Conservation (phyloP, 805 yeast genomes). For the Nakazawaea ambrosiae region DNA sequence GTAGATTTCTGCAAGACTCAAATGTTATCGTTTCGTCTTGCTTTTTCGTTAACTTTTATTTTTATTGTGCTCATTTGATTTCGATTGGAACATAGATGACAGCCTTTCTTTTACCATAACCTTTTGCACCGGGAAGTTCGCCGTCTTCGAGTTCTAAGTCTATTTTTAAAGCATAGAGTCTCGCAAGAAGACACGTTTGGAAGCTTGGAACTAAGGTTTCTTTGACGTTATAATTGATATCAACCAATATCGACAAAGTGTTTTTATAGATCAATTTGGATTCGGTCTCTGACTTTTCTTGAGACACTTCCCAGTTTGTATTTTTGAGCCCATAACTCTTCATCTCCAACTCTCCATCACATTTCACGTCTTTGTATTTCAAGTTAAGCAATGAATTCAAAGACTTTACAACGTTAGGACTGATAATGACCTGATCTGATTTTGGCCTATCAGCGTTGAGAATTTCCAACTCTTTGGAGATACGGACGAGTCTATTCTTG, state of each 20-base stretch:
- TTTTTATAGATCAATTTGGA: constrained; percentile 4
- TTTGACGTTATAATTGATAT: constrained; percentile 22
- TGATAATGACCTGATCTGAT: constrained; percentile 2
- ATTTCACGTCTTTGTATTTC: not conserved
- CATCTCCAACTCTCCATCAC: constrained; percentile 8
- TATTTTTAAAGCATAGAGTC: constrained; percentile 34
- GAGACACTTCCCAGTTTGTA: constrained; percentile 6
- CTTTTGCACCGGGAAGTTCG: constrained; percentile 2
- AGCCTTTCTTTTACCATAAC: constrained; percentile 4
- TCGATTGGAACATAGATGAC: constrained; percentile 10
- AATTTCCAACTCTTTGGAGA: constrained; percentile 6
- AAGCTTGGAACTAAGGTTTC: constrained; percentile 52
- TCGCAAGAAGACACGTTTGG: constrained; percentile 51
- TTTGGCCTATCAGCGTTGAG: not conserved
- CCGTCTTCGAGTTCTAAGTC: constrained; percentile 11
- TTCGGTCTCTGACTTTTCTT: not conserved
- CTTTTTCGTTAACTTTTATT: not conserved
- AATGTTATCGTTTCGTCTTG: too few species aligned
- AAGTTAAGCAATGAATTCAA: constrained; percentile 8
- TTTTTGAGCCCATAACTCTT: constrained; percentile 3
- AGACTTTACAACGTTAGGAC: constrained; percentile 1
- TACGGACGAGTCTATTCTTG: constrained; percentile 4
- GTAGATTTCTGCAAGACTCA: too few species aligned
- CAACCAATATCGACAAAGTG: constrained; percentile 24
- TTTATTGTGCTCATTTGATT: constrained; percentile 2